Conservation (phyloP, 768 basidiomycete species). For the Kwoniella bestiolae region DNA sequence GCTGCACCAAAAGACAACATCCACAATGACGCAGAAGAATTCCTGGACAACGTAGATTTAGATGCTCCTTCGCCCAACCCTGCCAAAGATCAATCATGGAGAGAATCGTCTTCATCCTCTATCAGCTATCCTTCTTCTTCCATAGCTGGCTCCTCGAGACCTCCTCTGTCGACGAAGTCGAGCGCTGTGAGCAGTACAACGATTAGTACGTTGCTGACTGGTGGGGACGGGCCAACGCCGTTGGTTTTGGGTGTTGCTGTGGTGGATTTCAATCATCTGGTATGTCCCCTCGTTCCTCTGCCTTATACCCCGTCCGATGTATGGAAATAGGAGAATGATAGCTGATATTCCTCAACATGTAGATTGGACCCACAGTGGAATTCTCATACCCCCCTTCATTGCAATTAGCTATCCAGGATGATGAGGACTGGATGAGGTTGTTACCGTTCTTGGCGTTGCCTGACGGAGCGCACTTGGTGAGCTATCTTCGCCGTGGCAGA, state of each 20-base stretch:
- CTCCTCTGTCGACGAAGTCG: constrained; percentile 9
- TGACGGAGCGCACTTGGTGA: constrained; percentile 91
- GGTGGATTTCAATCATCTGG: constrained; percentile 95
- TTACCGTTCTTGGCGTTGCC: constrained; percentile 95
- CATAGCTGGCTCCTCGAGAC: constrained; percentile 13
- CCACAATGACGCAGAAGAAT: background rate
- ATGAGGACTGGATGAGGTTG: constrained; percentile 81
- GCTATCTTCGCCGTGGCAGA: constrained; percentile 43
- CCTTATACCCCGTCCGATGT: background rate
- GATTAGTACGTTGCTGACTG: constrained; percentile 1
- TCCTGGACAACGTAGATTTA: constrained; percentile 18
- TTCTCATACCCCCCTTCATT: constrained; percentile 61
- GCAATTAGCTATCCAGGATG: constrained; percentile 62
- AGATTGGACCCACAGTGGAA: constrained; percentile 93
- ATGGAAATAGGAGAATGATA: background rate
- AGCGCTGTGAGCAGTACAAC: constrained; percentile 10
- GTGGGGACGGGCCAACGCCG: constrained; percentile 22
- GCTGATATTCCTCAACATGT: constrained; percentile 8
- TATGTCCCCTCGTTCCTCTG: constrained; percentile 55
- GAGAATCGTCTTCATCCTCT: constrained; percentile 10
- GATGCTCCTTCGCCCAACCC: constrained; percentile 20
- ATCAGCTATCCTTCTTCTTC: constrained; percentile 14
- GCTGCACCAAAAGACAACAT: constrained; percentile 1
- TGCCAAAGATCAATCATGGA: constrained; percentile 11
- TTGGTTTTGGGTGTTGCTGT: constrained; percentile 78